Evolutionary conservation across 2,329 filamentous ascomycete genomes (phyloP).

Genomic region (Cladophialophora carrionii): DNA sequence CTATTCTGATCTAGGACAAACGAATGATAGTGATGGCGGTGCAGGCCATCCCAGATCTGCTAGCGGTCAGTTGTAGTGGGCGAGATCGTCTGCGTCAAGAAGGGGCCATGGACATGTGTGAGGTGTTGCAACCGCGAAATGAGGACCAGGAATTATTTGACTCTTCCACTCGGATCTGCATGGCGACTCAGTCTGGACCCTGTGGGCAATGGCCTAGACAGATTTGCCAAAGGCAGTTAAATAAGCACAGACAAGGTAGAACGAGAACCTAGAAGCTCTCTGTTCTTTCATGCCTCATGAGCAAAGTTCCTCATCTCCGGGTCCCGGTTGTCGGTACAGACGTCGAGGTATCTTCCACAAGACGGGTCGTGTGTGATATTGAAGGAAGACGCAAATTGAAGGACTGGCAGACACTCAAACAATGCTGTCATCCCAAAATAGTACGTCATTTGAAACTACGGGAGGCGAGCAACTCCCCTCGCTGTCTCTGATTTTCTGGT

Average conservation of each 20-base stretch:
- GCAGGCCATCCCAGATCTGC: background rate
- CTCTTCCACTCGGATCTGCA: background rate
- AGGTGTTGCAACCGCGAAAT: background rate
- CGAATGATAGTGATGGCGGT: background rate
- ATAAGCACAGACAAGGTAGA: background rate
- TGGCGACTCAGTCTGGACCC: background rate
- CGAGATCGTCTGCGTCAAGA: background rate
- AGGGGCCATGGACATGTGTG: background rate
- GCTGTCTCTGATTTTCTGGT: background rate
- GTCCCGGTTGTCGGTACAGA: background rate
- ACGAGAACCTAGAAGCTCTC: background rate
- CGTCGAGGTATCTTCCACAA: background rate
- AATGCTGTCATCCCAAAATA: background rate
- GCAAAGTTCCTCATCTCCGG: background rate
- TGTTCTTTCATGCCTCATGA: background rate
- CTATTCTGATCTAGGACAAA: background rate
- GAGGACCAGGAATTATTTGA: background rate
- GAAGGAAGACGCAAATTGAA: background rate
- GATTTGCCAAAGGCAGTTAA: background rate
- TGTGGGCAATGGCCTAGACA: background rate
- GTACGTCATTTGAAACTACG: background rate
- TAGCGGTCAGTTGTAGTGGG: background rate
- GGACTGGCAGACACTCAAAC: slow-evolving; percentile 1
- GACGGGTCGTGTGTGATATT: background rate
- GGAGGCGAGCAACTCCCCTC: background rate